Evolutionary conservation across 805 yeast species (phyloP).

Genomic region (Peterozyma xylosa): DNA sequence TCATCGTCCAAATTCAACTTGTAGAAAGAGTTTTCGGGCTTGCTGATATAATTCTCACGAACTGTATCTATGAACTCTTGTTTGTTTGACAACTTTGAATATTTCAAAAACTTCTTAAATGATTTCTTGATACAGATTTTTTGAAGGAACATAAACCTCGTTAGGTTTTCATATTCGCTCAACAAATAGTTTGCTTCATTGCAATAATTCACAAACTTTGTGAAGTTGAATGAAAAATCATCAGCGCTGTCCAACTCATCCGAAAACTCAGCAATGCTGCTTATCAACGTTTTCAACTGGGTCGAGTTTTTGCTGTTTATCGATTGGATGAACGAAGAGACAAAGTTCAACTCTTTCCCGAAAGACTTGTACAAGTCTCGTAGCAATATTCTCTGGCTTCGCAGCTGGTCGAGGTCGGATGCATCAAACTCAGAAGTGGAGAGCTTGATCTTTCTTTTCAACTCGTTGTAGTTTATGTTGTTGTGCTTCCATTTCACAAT

Average conservation of each 20-base stretch:
- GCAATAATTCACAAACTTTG: constrained; percentile 17
- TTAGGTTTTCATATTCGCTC: constrained; percentile 50
- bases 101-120: constrained; percentile 58
- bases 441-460: constrained; percentile 56
- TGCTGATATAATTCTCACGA: constrained; percentile 17
- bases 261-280: constrained; percentile 3
- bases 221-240: background rate
- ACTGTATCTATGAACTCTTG: constrained; percentile 25
- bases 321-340: constrained; percentile 55
- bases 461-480: constrained; percentile 75
- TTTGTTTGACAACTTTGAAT: constrained; percentile 26
- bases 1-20: constrained; percentile 52
- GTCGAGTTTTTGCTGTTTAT: constrained; percentile 65
- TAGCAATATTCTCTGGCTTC: constrained; percentile 13
- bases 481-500: constrained; percentile 85
- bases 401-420: background rate
- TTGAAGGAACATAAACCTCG: constrained; percentile 68
- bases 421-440: constrained; percentile 31
- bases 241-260: background rate
- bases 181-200: constrained; percentile 35
- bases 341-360: constrained; percentile 51
- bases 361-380: constrained; percentile 34
- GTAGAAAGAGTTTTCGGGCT: constrained; percentile 48
- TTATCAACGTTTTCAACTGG: constrained; percentile 21
- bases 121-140: constrained; percentile 68